Base-by-base conservation (phyloP, 225 moss, liverwort and hornwort genomes). In the Polytrichum commune region DNA sequence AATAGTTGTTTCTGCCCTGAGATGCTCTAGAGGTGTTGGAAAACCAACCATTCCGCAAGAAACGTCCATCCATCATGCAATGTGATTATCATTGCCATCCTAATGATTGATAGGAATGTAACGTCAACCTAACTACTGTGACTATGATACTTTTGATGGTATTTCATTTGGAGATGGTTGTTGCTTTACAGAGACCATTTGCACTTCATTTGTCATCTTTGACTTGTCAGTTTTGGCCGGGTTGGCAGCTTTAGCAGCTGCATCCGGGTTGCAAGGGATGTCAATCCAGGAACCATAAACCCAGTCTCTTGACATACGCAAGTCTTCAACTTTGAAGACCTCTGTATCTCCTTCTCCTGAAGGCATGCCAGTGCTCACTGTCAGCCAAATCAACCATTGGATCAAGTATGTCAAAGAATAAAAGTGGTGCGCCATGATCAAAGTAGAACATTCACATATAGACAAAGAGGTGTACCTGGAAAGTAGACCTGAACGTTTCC, bases 281-380 rank as follows among this genome's bases (percentile, higher is more conserved):
- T 88, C 88, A 60, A 88, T 75, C 95, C 95, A 95, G 5, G 75
- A 80, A 62, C 92, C 90, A 73, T 87, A 89, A 35, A 92, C 69
- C 95, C 95, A 95, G 68, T 95, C 95, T 81, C 79, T 87, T 55
- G 95, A 90, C 53, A 72, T 75, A 66, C 95, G 83, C 53, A 95
- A 72, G 69, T 95, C 87, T 29, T 70, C 80, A 4, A 60, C 5
- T 64, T 90, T 85, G 2, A 90, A 80, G 13, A 77, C 63, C 0
- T 81, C 76, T 10, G 71, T 71, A 62, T 92, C 90, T 73, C 82
- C 74, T 75, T 95, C 95, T 62, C 90, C 95, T 95, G 82, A 61
- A 80, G 9, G 3, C 22, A 69, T 7, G 38, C 7, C 76, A 55
- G 1, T 16, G 28, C 26, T 63, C 27, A 63, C 16, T 16, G 4